Evolutionary conservation across 1,284 basidiomycete species (phyloP).

Genomic region (Bjerkandera adusta): DNA sequence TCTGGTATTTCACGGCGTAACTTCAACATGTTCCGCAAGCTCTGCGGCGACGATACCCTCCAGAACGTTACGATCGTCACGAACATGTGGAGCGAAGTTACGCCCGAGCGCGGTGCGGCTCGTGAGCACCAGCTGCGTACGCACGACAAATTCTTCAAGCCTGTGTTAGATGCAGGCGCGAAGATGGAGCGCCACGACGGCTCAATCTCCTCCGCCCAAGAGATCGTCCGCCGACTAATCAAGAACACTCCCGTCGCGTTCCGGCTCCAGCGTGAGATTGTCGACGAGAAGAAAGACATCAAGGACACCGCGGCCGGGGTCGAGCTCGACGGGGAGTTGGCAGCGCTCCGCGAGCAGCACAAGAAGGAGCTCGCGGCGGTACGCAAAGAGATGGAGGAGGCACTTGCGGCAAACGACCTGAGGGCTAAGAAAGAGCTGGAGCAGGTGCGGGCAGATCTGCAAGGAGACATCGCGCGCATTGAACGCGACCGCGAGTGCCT

Average conservation of each 20-base stretch:
- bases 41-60: constrained; percentile 47
- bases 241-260: constrained; percentile 10
- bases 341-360: constrained; percentile 12
- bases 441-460: background rate
- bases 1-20: constrained; percentile 46
- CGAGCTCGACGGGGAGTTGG: constrained; percentile 7
- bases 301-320: constrained; percentile 11
- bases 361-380: constrained; percentile 14
- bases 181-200: constrained; percentile 13
- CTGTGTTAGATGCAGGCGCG: constrained; percentile 14
- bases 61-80: constrained; percentile 48
- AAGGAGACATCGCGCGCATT: background rate
- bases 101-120: constrained; percentile 3
- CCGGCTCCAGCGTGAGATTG: constrained; percentile 15
- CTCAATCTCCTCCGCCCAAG: constrained; percentile 10
- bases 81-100: constrained; percentile 43
- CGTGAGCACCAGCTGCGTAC: constrained; percentile 7
- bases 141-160: constrained; percentile 12
- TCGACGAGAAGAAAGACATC: constrained; percentile 15
- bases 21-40: constrained; percentile 45
- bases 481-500: background rate
- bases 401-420: background rate
- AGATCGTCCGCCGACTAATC: constrained; percentile 11
- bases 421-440: background rate
- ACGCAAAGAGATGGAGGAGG: background rate